Base-by-base conservation (phyloP, 208 protist species). In the Leishmania aethiopica region DNA sequence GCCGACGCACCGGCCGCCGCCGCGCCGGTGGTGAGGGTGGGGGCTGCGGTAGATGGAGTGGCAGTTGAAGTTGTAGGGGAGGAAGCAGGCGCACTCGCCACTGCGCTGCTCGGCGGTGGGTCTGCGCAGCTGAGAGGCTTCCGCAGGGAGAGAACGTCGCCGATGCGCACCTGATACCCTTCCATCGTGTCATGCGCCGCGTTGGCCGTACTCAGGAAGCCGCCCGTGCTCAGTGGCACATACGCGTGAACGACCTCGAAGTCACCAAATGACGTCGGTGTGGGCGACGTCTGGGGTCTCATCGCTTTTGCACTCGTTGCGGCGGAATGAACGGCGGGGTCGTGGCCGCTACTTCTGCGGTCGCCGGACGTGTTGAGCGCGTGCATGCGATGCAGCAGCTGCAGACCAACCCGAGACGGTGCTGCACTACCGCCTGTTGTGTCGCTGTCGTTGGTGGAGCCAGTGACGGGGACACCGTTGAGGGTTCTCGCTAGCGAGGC, bases 181-280 rank as follows among this genome's bases (percentile, higher is more conserved):
- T 89, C 75, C 71, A 82, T 82, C 1, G 72, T 45, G 55, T 89
- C 90, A 13, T 87, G 75, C 32, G 32, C 67, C 25, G 72, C 80
- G 17, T 55, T 62, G 10, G 87, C 77, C 7, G 86, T 90, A 74
- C 90, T 85, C 78, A 97, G 87, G 80, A 97, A 97, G 49, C 94
- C 92, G 49, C 92, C 92, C 2, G 89, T 90, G 73, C 90, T 94
- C 42, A 97, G 83, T 25, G 94, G 94, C n/a, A 85, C 84, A 80
- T 97, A 97, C 17, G 85, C 78, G 81, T 94, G 89, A 45, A 95
- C 94, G 10, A 91, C 83, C 70, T 79, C 55, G 8, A 90, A 78
- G 15, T 51, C 47, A n/a, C 57, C 42, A 35, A 37, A 37, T 53
- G 71, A 37, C 42, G 51, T n/a, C 47, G 37, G 72, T 53, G 45